Conservation (phyloP, 139 green algal genomes). For the Penium margaritaceum region DNA sequence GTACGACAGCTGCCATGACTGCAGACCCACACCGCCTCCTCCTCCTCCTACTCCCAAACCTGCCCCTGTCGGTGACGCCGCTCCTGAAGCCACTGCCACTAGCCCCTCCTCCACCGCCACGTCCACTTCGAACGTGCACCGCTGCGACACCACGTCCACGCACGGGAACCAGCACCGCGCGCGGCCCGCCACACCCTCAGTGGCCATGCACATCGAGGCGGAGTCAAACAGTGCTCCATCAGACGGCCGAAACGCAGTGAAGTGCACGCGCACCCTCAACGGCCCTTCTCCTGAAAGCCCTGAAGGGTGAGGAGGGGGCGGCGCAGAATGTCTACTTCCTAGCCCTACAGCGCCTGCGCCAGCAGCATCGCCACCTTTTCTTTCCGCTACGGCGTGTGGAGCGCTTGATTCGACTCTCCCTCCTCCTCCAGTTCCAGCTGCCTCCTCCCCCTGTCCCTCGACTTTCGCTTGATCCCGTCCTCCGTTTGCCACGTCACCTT, state of each 20-base stretch:
- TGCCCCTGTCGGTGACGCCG: background rate
- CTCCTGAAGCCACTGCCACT: background rate
- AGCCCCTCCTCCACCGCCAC: background rate
- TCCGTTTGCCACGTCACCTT: background rate
- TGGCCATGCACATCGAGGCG: background rate
- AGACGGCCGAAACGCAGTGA: no score
- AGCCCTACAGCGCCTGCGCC: background rate
- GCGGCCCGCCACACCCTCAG: background rate
- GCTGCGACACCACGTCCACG: constrained; percentile 9
- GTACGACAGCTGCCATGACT: background rate
- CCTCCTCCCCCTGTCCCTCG: constrained; percentile 1
- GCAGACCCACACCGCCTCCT: background rate
- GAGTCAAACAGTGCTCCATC: no score
- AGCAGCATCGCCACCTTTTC: no score
- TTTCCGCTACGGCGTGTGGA: no score
- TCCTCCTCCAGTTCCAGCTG: background rate
- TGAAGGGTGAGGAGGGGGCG: background rate
- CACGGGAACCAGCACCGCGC: constrained; percentile 32
- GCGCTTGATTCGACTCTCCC: background rate
- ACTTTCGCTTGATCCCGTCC: background rate
- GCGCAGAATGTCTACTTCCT: background rate
- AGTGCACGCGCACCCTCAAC: background rate
- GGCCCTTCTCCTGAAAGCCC: background rate
- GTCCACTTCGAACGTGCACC: constrained; percentile 6
- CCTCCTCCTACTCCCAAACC: background rate